A percentile compares a stretch with the other conserved stretches of the same genome.
These are phyloP conservation scores for Kickxella alabastrina DNA, from an alignment of 192 early-diverging fungal species.

Conservation along the genomic window DNA sequence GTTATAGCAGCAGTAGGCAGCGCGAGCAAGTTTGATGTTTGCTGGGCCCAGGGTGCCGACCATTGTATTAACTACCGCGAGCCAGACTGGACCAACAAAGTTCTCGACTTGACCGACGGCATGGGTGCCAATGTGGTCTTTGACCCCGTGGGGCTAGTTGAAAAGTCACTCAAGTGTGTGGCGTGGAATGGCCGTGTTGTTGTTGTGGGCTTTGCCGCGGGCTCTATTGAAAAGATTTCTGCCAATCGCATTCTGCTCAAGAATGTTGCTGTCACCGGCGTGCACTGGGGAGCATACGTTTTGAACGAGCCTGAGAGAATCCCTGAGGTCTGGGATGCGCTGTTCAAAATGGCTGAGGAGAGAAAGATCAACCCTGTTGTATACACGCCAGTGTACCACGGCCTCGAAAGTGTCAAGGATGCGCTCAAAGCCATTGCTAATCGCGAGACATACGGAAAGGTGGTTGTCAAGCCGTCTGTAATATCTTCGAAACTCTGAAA, in stretches of 20 bases:
- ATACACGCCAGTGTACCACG: constrained; percentile 62
- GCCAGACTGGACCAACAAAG: constrained; percentile 63
- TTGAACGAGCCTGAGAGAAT: constrained; percentile 58
- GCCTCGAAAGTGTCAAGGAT: constrained; percentile 59
- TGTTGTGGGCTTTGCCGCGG: constrained; percentile 79
- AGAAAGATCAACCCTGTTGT: constrained; percentile 59
- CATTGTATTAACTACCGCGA: constrained; percentile 77
- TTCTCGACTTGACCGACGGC: constrained; percentile 63
- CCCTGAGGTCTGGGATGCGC: constrained; percentile 63
- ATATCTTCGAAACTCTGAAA: background rate
- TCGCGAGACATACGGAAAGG: constrained; percentile 77
- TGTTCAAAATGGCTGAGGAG: constrained; percentile 58
- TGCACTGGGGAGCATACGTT: constrained; percentile 72
- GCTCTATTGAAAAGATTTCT: constrained; percentile 75
- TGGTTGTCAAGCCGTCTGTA: constrained; percentile 55
- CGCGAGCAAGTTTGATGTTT: constrained; percentile 66
- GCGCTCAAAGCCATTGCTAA: constrained; percentile 68
- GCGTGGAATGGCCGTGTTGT: constrained; percentile 83
- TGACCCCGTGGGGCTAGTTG: constrained; percentile 78
- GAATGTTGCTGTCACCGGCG: constrained; percentile 69
- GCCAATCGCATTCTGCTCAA: constrained; percentile 80
- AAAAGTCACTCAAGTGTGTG: constrained; percentile 56
- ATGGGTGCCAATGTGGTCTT: constrained; percentile 77
- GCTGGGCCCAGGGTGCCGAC: constrained; percentile 70
- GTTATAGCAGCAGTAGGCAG: constrained; percentile 85